These are phyloP conservation scores for Aristolochia contorta DNA, from an alignment of 164 flowering plant genomes.

Conservation along the genomic window DNA sequence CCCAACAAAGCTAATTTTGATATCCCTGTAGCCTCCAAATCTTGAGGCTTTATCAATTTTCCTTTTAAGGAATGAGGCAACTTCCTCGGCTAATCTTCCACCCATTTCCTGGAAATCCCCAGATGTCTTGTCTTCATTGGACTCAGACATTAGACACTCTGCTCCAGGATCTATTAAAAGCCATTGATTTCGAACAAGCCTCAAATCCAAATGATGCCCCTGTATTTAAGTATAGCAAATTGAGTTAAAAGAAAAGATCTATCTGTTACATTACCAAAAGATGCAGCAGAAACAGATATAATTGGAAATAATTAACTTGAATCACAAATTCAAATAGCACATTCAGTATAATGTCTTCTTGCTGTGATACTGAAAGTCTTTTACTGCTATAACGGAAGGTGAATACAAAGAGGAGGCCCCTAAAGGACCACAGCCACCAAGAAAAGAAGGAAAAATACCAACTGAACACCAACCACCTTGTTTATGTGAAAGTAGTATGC, in stretches of 20 bases:
- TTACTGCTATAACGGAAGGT: too few relatives aligned
- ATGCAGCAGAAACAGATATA: slow-evolving; percentile 1
- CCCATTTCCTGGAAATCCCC: slow-evolving; percentile 97
- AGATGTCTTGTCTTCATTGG: slow-evolving; percentile 83
- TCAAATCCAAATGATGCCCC: slow-evolving; percentile 98
- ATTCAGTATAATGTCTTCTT: too few relatives aligned
- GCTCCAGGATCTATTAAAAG: slow-evolving; percentile 85
- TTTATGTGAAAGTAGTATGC: too few relatives aligned
- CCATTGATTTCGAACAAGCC: slow-evolving; percentile 98
- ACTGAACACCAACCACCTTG: too few relatives aligned
- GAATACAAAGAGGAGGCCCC: too few relatives aligned
- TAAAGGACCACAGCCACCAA: too few relatives aligned
- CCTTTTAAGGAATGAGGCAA: slow-evolving; percentile 63
- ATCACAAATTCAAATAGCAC: too few relatives aligned
- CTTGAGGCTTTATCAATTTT: slow-evolving; percentile 80
- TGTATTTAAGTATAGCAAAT: slow-evolving; percentile 16
- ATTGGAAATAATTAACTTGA: too few relatives aligned
- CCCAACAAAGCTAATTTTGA: slow-evolving; percentile 95
- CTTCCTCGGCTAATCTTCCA: slow-evolving; percentile 80
- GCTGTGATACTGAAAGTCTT: too few relatives aligned
- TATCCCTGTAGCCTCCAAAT: slow-evolving; percentile 46
- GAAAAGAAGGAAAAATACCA: too few relatives aligned
- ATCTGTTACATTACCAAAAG: neutral
- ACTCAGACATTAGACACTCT: slow-evolving; percentile 91
- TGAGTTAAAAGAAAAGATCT: slow-evolving; percentile 4